Evolutionary conservation across 2,329 filamentous ascomycete genomes (phyloP), one percentile per base, ranked within the genome.

Genomic region (Colletotrichum coccodes): DNA sequence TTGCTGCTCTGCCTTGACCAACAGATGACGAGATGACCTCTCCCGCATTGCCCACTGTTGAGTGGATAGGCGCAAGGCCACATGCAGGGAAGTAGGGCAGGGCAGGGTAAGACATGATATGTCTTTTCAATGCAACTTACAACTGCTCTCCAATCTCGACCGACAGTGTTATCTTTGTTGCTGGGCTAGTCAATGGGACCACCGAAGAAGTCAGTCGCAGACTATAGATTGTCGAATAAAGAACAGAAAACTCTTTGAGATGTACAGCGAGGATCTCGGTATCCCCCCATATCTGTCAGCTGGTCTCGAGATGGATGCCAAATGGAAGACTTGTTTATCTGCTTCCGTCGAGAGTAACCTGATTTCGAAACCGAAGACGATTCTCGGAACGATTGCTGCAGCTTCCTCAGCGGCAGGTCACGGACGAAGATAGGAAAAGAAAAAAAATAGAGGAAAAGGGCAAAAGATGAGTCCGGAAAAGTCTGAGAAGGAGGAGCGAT

Each of bases 1-100:
- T 34, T 30, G 32, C 21, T 60, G 46, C 44, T 38, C 28, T 26
- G 62, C 21, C 40, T 30, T 46, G 64, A 38, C 64, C 52, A 68
- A 64, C 63, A 68, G 26, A 64, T 59, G 65, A 59, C 65, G 52
- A 68, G 53, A 65, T 61, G 23, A 9, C 12, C 36, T 50, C 34
- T 63, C n/a, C 63, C 52, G 63, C 40, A 38, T 32, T 66, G 59
- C 36, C 64, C 49, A 68, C 38, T 32, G 44, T 49, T 38, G 46
- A 38, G 58, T 56, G 63, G 58, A 46, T 62, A 62, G 23, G 34
- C 36, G 12, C 46, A 32, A 32, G 44, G 30, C 52, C 44, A 44
- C 57, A 49, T 62, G 59, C 64, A 67, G 42, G 58, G 49, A 47
- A 42, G 32, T 7, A 56, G 50, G 23, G 30, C 14, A 32, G 50